Evolutionary conservation across 179 eudicot species (phyloP).

Genomic region (Spergularia azorica): DNA sequence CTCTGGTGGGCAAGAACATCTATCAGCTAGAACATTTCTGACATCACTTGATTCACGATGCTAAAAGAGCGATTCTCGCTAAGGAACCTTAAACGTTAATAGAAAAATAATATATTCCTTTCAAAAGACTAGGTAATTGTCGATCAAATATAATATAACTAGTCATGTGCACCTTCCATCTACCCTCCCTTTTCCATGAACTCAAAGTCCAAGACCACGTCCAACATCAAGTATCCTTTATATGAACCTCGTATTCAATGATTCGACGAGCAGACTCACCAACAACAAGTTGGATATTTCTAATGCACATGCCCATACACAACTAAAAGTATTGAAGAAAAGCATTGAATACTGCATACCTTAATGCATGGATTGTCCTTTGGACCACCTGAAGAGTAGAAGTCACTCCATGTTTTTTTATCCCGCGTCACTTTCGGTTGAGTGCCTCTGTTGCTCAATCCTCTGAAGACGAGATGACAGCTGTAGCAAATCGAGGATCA

Average conservation of each 20-base stretch:
- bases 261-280: conserved; percentile 14
- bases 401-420: conserved; percentile 8
- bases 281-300: conserved; percentile 12
- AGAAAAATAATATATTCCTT: conserved; percentile 14
- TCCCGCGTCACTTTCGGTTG: conserved; percentile 33
- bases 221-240: conserved; percentile 3
- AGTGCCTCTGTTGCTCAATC: conserved; percentile 41
- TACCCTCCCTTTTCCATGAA: neutral
- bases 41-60: conserved; percentile 15
- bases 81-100: conserved; percentile 7
- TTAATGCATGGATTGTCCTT: conserved; percentile 26
- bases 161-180: conserved; percentile 23
- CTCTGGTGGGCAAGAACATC: neutral
- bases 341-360: conserved; percentile 33
- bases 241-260: conserved; percentile 32
- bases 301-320: conserved; percentile 9
- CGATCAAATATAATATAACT: neutral
- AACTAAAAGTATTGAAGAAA: conserved; percentile 9
- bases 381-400: conserved; percentile 24
- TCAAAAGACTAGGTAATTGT: neutral
- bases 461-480: conserved; percentile 47
- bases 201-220: conserved; percentile 1
- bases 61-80: conserved; percentile 9
- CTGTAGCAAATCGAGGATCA: conserved; percentile 39
- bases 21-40: conserved; percentile 5